These are phyloP conservation scores for Thalassiosira allenii DNA, from an alignment of 352 stramenopile species.

Conservation along the genomic window DNA sequence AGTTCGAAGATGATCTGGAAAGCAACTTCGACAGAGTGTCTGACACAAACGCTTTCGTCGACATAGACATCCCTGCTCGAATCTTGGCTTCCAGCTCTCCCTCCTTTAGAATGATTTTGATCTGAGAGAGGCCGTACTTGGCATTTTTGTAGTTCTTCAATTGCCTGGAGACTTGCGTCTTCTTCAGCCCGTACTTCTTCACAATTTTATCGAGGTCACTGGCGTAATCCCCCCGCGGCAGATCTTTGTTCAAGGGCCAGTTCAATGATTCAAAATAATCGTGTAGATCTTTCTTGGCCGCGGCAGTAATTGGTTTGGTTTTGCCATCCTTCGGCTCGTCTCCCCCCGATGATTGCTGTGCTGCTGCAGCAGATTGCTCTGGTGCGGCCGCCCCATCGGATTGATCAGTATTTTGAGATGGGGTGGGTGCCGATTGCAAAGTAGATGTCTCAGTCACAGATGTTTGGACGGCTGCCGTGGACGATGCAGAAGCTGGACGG, in stretches of 20 bases:
- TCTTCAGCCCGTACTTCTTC: slow-evolving; percentile 2
- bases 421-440: no score
- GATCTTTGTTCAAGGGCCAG: slow-evolving; percentile 21
- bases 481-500: no score
- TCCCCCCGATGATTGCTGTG: no score
- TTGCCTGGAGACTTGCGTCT: slow-evolving; percentile 6
- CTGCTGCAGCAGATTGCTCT: no score
- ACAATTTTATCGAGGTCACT: slow-evolving; percentile 1
- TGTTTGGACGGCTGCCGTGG: no score
- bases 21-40: no score
- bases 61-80: slow-evolving; percentile 8
- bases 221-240: neutral
- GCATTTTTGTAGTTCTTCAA: slow-evolving; percentile 10
- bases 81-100: slow-evolving; percentile 13
- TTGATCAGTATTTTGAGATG: no score
- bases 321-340: no score
- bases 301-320: neutral
- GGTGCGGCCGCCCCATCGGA: no score
- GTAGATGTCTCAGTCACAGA: no score
- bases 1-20: no score
- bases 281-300: slow-evolving; percentile 13
- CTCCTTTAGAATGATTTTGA: slow-evolving; percentile 10
- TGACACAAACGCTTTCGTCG: neutral
- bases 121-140: slow-evolving; percentile 10
- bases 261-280: slow-evolving; percentile 16